Conservation (phyloP, 2,329 filamentous ascomycete genomes). For the Aulographum hederae region DNA sequence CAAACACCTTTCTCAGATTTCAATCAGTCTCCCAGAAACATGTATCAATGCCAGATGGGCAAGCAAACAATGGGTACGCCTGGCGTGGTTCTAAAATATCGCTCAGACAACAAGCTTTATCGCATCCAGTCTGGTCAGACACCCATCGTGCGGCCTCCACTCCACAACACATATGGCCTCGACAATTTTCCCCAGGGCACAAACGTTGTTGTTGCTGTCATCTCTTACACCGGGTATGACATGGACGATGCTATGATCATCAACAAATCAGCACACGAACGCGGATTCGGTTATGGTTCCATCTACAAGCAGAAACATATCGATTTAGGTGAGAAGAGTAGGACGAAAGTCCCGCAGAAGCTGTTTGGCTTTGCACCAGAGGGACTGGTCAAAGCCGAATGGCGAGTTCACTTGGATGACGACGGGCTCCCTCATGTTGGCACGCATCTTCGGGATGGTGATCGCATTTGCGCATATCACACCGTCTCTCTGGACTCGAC, state of each 20-base stretch:
- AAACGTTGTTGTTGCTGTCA: conserved; percentile 91
- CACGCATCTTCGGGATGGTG: conserved; percentile 57
- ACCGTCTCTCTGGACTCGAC: conserved; percentile 58
- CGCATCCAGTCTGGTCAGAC: conserved; percentile 90
- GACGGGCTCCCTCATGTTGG: conserved; percentile 79
- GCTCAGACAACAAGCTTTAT: conserved; percentile 96
- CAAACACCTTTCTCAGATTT: conserved; percentile 98
- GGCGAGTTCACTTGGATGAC: conserved; percentile 58
- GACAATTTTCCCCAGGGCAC: conserved; percentile 97
- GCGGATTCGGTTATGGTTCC: conserved; percentile 86
- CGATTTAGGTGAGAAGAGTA: conserved; percentile 60
- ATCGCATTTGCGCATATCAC: conserved; percentile 78
- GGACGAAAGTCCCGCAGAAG: conserved; percentile 52
- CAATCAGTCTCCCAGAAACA: conserved; percentile 96
- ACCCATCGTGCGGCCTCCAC: conserved; percentile 73
- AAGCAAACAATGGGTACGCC: conserved; percentile 99
- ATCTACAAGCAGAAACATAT: conserved; percentile 97
- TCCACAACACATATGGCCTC: conserved; percentile 90
- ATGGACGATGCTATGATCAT: conserved; percentile 99
- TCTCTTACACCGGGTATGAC: conserved; percentile 97
- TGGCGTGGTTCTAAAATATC: conserved; percentile 63
- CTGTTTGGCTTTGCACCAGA: conserved; percentile 83
- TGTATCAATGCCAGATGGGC: conserved; percentile 99
- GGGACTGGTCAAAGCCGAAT: conserved; percentile 50
- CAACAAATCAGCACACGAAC: conserved; percentile 91